phyloP scores from a whole-genome alignment of 176 grass and related monocot species.

The Pharus latifolius region DNA sequence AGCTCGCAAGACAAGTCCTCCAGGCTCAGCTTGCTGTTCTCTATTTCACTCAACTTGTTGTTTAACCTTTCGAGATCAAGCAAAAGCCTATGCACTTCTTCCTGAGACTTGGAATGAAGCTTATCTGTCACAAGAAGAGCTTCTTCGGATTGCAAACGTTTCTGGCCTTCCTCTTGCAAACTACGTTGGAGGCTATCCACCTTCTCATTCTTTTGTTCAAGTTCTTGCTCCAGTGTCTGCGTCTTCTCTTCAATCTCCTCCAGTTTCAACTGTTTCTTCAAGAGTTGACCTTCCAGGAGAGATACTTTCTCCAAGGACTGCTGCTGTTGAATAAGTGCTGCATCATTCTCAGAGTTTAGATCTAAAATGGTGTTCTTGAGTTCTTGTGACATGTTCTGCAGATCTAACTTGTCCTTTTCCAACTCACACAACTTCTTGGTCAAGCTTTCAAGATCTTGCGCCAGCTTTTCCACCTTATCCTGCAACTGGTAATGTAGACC shows the following conservation, averaged over 20 bases:
- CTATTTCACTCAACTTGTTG: too few relatives aligned
- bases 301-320: neutral
- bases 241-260: constrained; percentile 3
- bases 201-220: neutral
- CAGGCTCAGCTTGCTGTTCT: too few relatives aligned
- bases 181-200: neutral
- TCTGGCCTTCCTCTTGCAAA: too few relatives aligned
- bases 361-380: constrained; percentile 23
- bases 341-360: constrained; percentile 33
- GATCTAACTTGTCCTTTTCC: constrained; percentile 30
- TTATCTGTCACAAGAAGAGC: too few relatives aligned
- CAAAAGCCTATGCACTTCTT: too few relatives aligned
- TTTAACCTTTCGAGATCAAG: too few relatives aligned
- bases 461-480: constrained; percentile 23
- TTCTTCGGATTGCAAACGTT: too few relatives aligned
- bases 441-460: constrained; percentile 20
- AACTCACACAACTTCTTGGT: constrained; percentile 14
- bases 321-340: constrained; percentile 24
- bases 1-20: too few relatives aligned
- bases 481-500: constrained; percentile 30
- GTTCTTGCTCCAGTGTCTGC: neutral
- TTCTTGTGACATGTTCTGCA: constrained; percentile 29
- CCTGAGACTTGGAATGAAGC: too few relatives aligned
- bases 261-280: neutral
- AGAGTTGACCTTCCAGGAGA: too few relatives aligned